Percentiles rank a stretch among this genome's conserved stretches.
Conservation (phyloP, 257 asterid species). For the Apocynum venetum region DNA sequence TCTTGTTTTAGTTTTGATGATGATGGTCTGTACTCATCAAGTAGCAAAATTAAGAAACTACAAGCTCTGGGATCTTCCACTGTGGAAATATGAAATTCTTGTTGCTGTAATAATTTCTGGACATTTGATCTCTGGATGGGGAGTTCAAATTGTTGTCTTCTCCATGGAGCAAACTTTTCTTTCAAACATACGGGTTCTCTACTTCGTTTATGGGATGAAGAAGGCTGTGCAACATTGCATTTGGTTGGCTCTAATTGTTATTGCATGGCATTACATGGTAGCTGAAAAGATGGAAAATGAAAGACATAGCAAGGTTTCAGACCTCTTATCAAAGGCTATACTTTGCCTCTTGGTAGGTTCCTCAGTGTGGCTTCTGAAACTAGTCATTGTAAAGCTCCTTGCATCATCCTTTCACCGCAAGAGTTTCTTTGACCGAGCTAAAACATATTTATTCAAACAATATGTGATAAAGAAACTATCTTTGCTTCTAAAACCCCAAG, state of each 20-base stretch:
- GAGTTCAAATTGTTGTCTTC: constrained; percentile 27
- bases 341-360: constrained; percentile 23
- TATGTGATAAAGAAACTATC: neutral
- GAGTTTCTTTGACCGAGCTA: constrained; percentile 25
- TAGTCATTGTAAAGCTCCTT: constrained; percentile 21
- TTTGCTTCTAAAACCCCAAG: neutral
- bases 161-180: constrained; percentile 29
- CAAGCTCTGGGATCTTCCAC: constrained; percentile 16
- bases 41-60: constrained; percentile 4
- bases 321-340: constrained; percentile 15
- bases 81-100: constrained; percentile 36
- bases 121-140: constrained; percentile 33
- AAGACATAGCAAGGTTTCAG: no score
- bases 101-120: constrained; percentile 32
- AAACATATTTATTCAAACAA: constrained; percentile 7
- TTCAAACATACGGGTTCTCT: constrained; percentile 25
- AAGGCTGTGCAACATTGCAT: constrained; percentile 31
- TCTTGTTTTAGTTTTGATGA: constrained; percentile 18
- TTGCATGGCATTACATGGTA: constrained; percentile 25
- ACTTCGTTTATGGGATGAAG: constrained; percentile 35
- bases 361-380: constrained; percentile 23
- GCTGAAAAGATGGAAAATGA: constrained; percentile 17
- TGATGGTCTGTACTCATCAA: constrained; percentile 19
- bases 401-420: constrained; percentile 28
- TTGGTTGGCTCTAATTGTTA: constrained; percentile 25